These are phyloP conservation scores for Backusella luteola DNA, from an alignment of 192 early-diverging fungal genomes.

Conservation along the genomic window DNA sequence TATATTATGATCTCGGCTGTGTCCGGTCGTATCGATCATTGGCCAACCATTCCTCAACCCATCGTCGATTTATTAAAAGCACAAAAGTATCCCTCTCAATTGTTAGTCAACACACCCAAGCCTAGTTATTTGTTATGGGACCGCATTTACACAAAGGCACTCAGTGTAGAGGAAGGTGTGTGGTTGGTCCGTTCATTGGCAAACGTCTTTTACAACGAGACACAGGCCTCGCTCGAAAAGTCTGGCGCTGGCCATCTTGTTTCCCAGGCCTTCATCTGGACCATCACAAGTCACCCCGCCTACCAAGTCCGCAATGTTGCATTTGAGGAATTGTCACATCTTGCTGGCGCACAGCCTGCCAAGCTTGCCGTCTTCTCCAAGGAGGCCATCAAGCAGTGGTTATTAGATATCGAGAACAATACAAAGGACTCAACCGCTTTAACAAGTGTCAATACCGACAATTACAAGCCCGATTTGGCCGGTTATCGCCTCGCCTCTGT, in stretches of 20 bases:
- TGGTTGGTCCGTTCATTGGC: constrained; percentile 68
- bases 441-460: constrained; percentile 23
- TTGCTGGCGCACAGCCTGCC: constrained; percentile 29
- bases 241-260: constrained; percentile 35
- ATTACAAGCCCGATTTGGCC: constrained; percentile 31
- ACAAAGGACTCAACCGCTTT: constrained; percentile 49
- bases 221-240: constrained; percentile 41
- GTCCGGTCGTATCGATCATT: constrained; percentile 43
- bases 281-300: constrained; percentile 45
- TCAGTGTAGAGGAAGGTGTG: constrained; percentile 55
- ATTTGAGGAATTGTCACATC: constrained; percentile 39
- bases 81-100: constrained; percentile 36
- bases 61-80: constrained; percentile 37
- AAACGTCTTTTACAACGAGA: constrained; percentile 40
- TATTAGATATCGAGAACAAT: constrained; percentile 46
- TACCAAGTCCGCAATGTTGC: constrained; percentile 42
- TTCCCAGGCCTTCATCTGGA: constrained; percentile 56
- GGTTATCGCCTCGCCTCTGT: constrained; percentile 51
- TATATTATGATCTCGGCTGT: constrained; percentile 59
- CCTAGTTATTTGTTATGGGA: constrained; percentile 82
- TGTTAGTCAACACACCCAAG: constrained; percentile 45
- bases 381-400: constrained; percentile 45
- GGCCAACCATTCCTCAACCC: constrained; percentile 23
- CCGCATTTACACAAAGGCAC: constrained; percentile 75
- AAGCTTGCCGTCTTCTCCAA: constrained; percentile 36